These are phyloP conservation scores for Podila epigama DNA, from an alignment of 192 early-diverging fungal genomes.

Conservation along the genomic window DNA sequence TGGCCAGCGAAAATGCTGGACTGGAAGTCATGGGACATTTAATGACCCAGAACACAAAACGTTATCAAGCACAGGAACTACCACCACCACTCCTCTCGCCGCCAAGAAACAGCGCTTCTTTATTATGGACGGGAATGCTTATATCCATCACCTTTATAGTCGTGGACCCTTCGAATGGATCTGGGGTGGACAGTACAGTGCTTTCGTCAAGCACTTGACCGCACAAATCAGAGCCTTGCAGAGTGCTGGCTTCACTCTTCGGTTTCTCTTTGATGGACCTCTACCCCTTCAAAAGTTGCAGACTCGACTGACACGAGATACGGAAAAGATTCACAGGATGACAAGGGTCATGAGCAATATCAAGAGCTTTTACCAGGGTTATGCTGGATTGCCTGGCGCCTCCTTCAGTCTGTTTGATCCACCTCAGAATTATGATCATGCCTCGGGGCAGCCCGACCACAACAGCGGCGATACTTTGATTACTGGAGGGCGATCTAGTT, in stretches of 20 bases:
- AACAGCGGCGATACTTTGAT: not conserved
- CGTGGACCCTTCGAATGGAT: slow-evolving; percentile 55
- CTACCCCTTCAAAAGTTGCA: slow-evolving; percentile 51
- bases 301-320: slow-evolving; percentile 51
- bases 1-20: slow-evolving; percentile 36
- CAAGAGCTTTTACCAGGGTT: slow-evolving; percentile 15
- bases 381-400: not conserved
- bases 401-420: not conserved
- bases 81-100: not conserved
- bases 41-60: not conserved
- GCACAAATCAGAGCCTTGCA: slow-evolving; percentile 32
- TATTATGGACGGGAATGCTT: slow-evolving; percentile 62
- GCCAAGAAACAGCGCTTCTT: slow-evolving; percentile 23
- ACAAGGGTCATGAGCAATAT: slow-evolving; percentile 29
- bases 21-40: not conserved
- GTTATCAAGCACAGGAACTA: not conserved
- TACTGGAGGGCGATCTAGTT: slow-evolving; percentile 25
- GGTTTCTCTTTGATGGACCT: slow-evolving; percentile 58
- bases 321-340: slow-evolving; percentile 50
- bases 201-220: slow-evolving; percentile 39
- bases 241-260: slow-evolving; percentile 33
- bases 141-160: slow-evolving; percentile 54
- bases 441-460: not conserved
- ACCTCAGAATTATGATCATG: not conserved
- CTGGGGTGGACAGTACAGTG: slow-evolving; percentile 56